These are phyloP conservation scores for Gautieria morchelliformis DNA, from an alignment of 768 basidiomycete genomes.

Conservation along the genomic window DNA sequence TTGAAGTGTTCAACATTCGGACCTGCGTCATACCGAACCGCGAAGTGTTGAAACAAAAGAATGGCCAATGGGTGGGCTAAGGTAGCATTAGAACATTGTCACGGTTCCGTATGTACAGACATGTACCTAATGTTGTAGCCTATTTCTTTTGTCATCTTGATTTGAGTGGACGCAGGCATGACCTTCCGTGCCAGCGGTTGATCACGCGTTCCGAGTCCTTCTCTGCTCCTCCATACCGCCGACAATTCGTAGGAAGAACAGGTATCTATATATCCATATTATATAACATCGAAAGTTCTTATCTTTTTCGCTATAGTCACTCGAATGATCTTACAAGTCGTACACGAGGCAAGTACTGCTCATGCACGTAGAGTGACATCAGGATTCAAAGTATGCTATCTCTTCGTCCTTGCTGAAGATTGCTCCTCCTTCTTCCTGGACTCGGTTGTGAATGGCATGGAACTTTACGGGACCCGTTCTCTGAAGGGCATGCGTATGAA, in stretches of 20 bases:
- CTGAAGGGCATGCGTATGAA: background rate
- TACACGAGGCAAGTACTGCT: no score
- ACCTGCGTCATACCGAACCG: conserved; percentile 71
- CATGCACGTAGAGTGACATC: no score
- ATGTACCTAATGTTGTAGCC: background rate
- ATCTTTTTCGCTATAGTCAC: no score
- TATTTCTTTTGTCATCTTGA: no score
- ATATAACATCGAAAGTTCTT: no score
- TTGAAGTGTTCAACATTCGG: conserved; percentile 74
- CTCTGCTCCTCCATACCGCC: no score
- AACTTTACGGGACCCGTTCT: conserved; percentile 1
- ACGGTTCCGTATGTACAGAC: background rate
- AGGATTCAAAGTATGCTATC: conserved; percentile 5
- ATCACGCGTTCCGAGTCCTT: no score
- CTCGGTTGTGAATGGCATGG: conserved; percentile 4
- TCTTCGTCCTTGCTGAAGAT: conserved; percentile 7
- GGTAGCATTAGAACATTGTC: background rate
- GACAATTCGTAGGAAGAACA: no score
- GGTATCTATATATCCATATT: no score
- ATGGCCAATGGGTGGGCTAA: conserved; percentile 68
- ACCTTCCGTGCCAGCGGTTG: no score
- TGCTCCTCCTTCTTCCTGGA: conserved; percentile 2
- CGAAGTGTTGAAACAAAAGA: conserved; percentile 44
- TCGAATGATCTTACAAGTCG: no score
- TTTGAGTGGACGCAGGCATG: no score